Base-by-base conservation (phyloP, 2,329 filamentous ascomycete species). In the Ophiostoma novo-ulmi region DNA sequence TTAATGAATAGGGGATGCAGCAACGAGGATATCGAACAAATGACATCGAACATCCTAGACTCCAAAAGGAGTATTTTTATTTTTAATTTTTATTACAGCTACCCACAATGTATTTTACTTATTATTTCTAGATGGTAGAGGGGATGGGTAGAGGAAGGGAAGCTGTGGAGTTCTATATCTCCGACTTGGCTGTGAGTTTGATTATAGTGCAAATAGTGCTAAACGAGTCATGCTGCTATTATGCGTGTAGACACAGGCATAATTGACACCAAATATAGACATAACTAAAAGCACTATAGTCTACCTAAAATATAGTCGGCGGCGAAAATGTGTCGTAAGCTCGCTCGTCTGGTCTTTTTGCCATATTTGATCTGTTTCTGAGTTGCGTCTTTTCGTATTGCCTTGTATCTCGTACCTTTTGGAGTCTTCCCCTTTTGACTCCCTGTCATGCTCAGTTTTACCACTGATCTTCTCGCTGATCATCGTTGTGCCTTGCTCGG, bases 301-400 rank as follows among this genome's bases (percentile, higher is more conserved):
- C 3, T 31, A 58, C n/a, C 13, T 26, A 13, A 11, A 58, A 22
- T 26, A 58, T 58, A 58, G 52, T 11, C 22, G 52, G 52, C 52
- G 22, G 52, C 52, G 22, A 58, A 58, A 22, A 26, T 26, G 52
- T 58, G 52, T 58, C 52, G 52, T 58, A 58, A 58, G 52, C 52
- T 58, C 52, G 44, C 5, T 31, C 31, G 14, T 44, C 39, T 26
- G 52, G 22, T 26, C 52, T 6, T 26, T 58, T 58, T 31, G n/a
- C 52, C n/a, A 11, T 26, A 11, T 58, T 58, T 31, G 11, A 13
- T 20, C 22, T 55, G 3, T 55, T 22, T 55, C 5, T 22, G n/a
- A 58, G 3, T 48, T 48, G 44, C 14, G 44, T 48, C 44, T 48
- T n/a, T 48, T n/a, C 14, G 44, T 48, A 1, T 48, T 48, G 14